Base-by-base conservation (phyloP, 352 stramenopile species). In the Phytophthora tentaculata region DNA sequence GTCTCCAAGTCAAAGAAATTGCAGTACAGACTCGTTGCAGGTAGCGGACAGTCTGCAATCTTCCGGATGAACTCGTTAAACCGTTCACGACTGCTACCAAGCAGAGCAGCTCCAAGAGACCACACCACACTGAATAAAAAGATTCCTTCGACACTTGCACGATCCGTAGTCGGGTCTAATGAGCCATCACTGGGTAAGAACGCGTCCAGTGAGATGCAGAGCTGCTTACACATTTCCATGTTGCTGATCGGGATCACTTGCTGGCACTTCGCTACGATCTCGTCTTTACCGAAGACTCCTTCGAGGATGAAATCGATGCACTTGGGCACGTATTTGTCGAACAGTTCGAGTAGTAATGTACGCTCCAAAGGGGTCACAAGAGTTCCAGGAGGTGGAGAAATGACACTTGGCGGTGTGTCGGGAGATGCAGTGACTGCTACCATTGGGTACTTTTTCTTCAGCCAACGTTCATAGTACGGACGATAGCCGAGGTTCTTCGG, bases 181-280 rank as follows among this genome's bases (percentile, higher is more conserved):
- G 68, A 73, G 1, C 64, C 78, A 5, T 86, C 80, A 5, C 53
- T 64, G 0, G 83, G 85, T 2, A 98, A 56, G 61, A 97, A 98
- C 0, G 86, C 88, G 61, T 99, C 94, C 8, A 99, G 71, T 10
- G 92, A 88, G 17, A 92, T 95, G 55, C 90, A 98, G 0, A 98
- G 82, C 69, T 99, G 96, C 64, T 98, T 98, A 61, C 95, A 96
- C 89, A 99, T 96, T 71, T 98, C 93, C 71, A 99, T 92, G 47
- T 96, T 96, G 56, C 90, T 95, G 54, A 98, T 94, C 0, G 90
- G 84, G 45, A 99, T 97, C 19, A 99, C 95, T 69, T 97, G 88
- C 19, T 96, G 84, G 43, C 84, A 94, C 54, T 97, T 96, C 24
- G 96, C 88, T 0, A 90, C 89, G 23, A 98, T 74, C 61, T 98